Percentiles rank a stretch among this genome's conserved stretches.
Conservation (phyloP, 805 yeast genomes). For the Lachancea thermotolerans region DNA sequence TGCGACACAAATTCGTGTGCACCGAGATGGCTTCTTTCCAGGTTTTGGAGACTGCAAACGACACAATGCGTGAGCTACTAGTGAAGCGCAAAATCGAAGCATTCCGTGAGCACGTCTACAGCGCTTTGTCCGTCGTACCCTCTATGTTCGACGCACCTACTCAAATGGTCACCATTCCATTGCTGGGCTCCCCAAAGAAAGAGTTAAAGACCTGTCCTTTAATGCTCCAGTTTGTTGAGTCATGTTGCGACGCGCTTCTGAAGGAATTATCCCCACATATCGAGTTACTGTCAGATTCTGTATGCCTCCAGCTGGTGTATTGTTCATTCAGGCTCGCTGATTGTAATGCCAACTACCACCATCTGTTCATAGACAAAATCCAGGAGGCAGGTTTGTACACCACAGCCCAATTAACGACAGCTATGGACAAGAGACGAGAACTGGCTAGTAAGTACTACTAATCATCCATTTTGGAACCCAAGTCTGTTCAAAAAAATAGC, state of each 20-base stretch:
- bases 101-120: slow-evolving; percentile 56
- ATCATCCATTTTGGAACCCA: background rate
- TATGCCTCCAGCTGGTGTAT: slow-evolving; percentile 76
- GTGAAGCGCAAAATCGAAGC: slow-evolving; percentile 76
- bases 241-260: slow-evolving; percentile 28
- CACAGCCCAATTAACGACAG: slow-evolving; percentile 17
- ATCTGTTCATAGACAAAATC: slow-evolving; percentile 26
- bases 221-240: slow-evolving; percentile 32
- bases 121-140: slow-evolving; percentile 22
- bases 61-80: slow-evolving; percentile 23
- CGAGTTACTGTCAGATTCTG: slow-evolving; percentile 49
- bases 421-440: slow-evolving; percentile 29
- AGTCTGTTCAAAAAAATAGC: no score
- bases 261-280: slow-evolving; percentile 20
- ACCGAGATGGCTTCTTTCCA: slow-evolving; percentile 46
- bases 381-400: slow-evolving; percentile 20
- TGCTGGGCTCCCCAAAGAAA: slow-evolving; percentile 4
- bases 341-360: slow-evolving; percentile 28
- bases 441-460: slow-evolving; percentile 24
- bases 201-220: background rate
- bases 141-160: slow-evolving; percentile 13
- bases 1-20: slow-evolving; percentile 62
- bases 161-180: slow-evolving; percentile 12
- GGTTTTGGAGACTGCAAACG: slow-evolving; percentile 15
- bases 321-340: slow-evolving; percentile 77